Evolutionary conservation across 768 basidiomycete genomes (phyloP).

Genomic region (Amanita phalloides): DNA sequence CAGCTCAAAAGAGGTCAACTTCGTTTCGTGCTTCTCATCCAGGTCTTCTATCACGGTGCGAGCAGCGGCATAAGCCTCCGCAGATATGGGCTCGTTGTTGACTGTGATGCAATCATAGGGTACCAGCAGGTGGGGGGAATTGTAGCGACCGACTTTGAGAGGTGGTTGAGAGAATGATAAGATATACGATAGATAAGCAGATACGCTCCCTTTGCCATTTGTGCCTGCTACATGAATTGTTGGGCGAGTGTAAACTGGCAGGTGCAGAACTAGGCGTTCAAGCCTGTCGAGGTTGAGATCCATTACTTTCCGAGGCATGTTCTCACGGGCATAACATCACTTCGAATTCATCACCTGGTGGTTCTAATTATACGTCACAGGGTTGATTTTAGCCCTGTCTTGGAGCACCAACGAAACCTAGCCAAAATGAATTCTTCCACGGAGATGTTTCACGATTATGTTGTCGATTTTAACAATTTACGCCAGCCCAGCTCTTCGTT

Average conservation of each 20-base stretch:
- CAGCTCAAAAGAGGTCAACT: slow-evolving; percentile 72
- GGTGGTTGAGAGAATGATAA: slow-evolving; percentile 42
- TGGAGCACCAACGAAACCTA: too few species aligned
- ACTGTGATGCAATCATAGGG: slow-evolving; percentile 70
- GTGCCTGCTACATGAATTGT: slow-evolving; percentile 91
- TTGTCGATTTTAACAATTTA: too few species aligned
- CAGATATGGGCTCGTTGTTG: slow-evolving; percentile 40
- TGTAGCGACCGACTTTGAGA: slow-evolving; percentile 72
- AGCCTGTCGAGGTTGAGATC: slow-evolving; percentile 60
- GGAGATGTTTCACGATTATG: too few species aligned
- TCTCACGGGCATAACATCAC: too few species aligned
- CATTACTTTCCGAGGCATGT: slow-evolving; percentile 14
- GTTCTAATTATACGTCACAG: too few species aligned
- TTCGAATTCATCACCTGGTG: too few species aligned
- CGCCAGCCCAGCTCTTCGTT: too few species aligned
- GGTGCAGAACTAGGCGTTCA: slow-evolving; percentile 32
- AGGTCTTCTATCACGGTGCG: slow-evolving; percentile 36
- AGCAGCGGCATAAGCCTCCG: slow-evolving; percentile 33
- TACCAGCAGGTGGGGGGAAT: slow-evolving; percentile 82
- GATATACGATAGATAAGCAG: slow-evolving; percentile 72
- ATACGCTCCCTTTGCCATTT: slow-evolving; percentile 95
- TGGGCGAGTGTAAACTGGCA: slow-evolving; percentile 63
- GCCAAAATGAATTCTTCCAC: too few species aligned
- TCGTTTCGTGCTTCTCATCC: slow-evolving; percentile 30
- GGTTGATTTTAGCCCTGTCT: too few species aligned